These are phyloP conservation scores for Pseudonectria buxi DNA, from an alignment of 2,329 filamentous ascomycete species.

Conservation along the genomic window DNA sequence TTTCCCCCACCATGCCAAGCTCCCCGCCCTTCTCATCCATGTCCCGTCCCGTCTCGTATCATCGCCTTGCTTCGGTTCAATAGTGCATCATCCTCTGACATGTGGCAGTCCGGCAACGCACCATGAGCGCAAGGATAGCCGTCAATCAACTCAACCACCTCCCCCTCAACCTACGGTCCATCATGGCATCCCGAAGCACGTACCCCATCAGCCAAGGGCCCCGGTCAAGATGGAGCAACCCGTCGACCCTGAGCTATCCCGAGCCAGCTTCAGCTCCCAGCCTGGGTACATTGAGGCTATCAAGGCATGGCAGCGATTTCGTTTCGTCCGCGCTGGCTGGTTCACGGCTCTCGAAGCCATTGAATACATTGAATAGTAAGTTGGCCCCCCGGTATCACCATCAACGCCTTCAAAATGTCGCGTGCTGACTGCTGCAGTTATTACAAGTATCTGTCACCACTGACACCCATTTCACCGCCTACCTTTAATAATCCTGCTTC, in stretches of 20 bases:
- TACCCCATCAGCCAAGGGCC: conserved; percentile 9
- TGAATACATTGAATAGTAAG: conserved; percentile 85
- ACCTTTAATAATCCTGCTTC: conserved; percentile 79
- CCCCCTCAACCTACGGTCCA: conserved; percentile 9
- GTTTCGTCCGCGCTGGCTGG: conserved; percentile 95
- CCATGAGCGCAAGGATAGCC: conserved; percentile 19
- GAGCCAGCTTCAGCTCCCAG: conserved; percentile 39
- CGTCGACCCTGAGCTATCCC: conserved; percentile 41
- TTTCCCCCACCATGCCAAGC: conserved; percentile 7
- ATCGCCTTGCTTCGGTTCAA: conserved; percentile 1
- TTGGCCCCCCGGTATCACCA: conserved; percentile 5
- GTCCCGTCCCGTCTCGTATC: neutral
- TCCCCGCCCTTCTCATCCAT: conserved; percentile 2
- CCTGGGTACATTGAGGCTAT: conserved; percentile 63
- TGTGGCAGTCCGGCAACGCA: conserved; percentile 15
- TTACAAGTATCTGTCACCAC: conserved; percentile 81
- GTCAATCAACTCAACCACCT: conserved; percentile 8
- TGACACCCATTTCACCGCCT: conserved; percentile 89
- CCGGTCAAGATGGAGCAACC: conserved; percentile 27
- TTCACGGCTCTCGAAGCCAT: conserved; percentile 91
- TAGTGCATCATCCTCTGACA: conserved; percentile 6
- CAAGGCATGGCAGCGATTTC: conserved; percentile 82
- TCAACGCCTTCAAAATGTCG: no score
- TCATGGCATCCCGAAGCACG: conserved; percentile 15
- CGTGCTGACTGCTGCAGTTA: conserved; percentile 49